Base-by-base conservation (phyloP, 179 eudicot genomes). In the Beta lomatogona region DNA sequence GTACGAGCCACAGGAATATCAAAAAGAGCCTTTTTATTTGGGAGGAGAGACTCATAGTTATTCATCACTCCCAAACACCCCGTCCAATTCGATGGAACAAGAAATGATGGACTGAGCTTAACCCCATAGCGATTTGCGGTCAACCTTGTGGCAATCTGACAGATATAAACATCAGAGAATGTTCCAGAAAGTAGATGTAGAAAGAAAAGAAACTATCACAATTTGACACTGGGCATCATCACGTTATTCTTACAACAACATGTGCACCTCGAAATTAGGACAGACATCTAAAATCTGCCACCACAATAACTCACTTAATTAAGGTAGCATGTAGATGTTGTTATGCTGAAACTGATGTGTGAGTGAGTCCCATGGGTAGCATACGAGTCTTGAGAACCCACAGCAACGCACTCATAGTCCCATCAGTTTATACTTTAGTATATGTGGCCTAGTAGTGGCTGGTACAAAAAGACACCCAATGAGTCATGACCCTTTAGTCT, bases 31-130 rank as follows among this genome's bases (percentile, higher is more conserved):
- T 94, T 94, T 86, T 89, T 95, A 77, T 91, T 91, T 11, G 99
- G 98, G 36, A 95, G 92, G 53, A 95, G 85, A 48, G 99, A 95
- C 86, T 95, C 99, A 9, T 92, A 94, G 80, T 95, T 94, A 77
- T 95, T 94, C 89, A 95, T 94, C 53, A 94, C 99, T 79, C 99
- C 98, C 79, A 94, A 91, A 85, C 97, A 94, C 65, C 99, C 99
- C 0, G 99, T 95, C 99, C 98, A 95, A 76, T 88, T 94, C 9
- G 99, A 95, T 6, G 99, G 99, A 21, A 95, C 97, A 48, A 94
- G 95, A 80, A 95, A 89, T 15, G 99, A 95, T 60, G 98, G 98
- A 80, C 98, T 94, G 77, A 95, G 92, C 83, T 94, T 89, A 28
- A 95, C 95, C 50, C 94, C 94, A 84, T 87, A 90, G 5, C 89